A percentile compares a stretch with the other conserved stretches of the same genome.
Evolutionary conservation across 2,329 filamentous ascomycete species (phyloP).

Genomic region (Colletotrichum endophyticum): DNA sequence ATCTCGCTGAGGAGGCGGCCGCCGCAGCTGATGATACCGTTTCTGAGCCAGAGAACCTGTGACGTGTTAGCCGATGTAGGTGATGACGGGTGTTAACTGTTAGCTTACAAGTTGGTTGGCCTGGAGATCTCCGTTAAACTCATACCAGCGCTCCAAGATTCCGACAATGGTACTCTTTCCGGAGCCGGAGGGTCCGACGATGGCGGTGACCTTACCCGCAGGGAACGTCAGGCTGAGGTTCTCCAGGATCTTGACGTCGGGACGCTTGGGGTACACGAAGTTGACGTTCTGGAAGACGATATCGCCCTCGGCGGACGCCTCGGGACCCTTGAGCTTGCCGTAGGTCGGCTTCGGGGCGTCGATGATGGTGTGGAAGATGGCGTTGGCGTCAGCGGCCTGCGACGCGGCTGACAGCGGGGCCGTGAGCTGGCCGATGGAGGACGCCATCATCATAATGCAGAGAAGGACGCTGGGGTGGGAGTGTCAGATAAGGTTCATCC

Average conservation of each 20-base stretch:
- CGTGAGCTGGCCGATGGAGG: conserved; percentile 34
- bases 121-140: conserved; percentile 21
- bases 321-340: conserved; percentile 49
- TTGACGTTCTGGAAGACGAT: conserved; percentile 45
- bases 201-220: conserved; percentile 34
- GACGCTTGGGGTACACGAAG: conserved; percentile 39
- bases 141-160: conserved; percentile 44
- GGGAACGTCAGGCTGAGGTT: conserved; percentile 37
- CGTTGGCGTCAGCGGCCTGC: conserved; percentile 39
- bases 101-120: conserved; percentile 27
- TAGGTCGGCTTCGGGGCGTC: conserved; percentile 46
- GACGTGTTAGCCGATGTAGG: conserved; percentile 63
- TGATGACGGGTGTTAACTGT: conserved; percentile 75
- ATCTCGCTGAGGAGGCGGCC: conserved; percentile 61
- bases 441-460: conserved; percentile 31
- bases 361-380: conserved; percentile 44
- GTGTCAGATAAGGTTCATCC: neutral
- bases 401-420: conserved; percentile 38
- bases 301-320: conserved; percentile 54
- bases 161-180: conserved; percentile 45
- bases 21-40: conserved; percentile 19
- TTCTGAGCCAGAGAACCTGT: conserved; percentile 40
- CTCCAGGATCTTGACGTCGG: conserved; percentile 35
- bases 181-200: conserved; percentile 38
- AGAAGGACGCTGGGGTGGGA: conserved; percentile 20